A percentile compares a stretch with the other conserved stretches of the same genome.
Evolutionary conservation across 176 grass and related monocot species (phyloP).

Genomic region (Microstegium vimineum): DNA sequence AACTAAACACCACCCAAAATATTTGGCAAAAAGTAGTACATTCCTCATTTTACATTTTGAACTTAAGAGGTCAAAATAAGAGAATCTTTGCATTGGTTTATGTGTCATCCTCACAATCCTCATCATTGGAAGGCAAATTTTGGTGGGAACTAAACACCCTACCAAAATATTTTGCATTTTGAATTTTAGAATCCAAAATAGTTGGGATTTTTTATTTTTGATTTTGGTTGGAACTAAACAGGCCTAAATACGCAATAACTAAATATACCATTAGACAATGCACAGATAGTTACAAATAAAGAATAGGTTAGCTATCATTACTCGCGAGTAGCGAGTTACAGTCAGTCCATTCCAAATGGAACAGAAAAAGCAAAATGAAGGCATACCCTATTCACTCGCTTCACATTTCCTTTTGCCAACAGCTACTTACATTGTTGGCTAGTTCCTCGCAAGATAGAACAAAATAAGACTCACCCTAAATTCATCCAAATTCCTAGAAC

Average conservation of each 20-base stretch:
- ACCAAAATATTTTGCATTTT: too few relatives aligned
- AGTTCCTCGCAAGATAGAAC: conserved; percentile 23
- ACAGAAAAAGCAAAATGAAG: not conserved
- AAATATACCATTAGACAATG: not conserved
- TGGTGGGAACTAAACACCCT: too few relatives aligned
- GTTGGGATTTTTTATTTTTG: too few relatives aligned
- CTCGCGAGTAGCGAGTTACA: not conserved
- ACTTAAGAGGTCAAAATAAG: too few relatives aligned
- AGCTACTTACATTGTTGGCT: conserved; percentile 45
- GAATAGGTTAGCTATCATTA: not conserved
- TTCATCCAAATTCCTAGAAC: conserved; percentile 20
- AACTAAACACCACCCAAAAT: too few relatives aligned
- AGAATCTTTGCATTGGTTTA: too few relatives aligned
- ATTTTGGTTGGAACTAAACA: too few relatives aligned
- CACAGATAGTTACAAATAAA: not conserved
- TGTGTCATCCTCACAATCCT: too few relatives aligned
- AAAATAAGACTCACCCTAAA: conserved; percentile 35
- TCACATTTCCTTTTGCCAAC: conserved; percentile 37
- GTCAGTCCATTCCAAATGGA: not conserved
- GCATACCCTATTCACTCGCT: conserved; percentile 46
- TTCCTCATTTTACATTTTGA: too few relatives aligned
- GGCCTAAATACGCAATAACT: not conserved
- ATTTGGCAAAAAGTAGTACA: too few relatives aligned
- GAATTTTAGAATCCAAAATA: too few relatives aligned
- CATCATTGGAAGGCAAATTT: too few relatives aligned